These are phyloP conservation scores for Solanum paucissectum DNA, from an alignment of 257 asterid species.

Conservation along the genomic window DNA sequence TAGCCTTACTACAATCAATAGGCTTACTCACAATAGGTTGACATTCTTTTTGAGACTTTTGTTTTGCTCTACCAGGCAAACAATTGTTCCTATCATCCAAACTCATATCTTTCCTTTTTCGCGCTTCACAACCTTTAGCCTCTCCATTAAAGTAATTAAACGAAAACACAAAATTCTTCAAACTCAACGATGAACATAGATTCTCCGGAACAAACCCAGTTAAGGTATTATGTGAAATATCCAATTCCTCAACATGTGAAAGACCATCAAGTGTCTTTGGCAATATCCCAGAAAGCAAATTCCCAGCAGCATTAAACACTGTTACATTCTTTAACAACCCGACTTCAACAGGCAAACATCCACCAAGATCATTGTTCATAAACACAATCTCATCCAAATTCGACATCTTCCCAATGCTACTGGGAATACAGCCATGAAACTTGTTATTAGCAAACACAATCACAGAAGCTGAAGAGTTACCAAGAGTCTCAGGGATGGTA, in stretches of 20 bases:
- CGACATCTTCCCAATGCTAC: slow-evolving; percentile 19
- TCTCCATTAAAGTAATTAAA: slow-evolving; percentile 17
- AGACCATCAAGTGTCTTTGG: slow-evolving; percentile 16
- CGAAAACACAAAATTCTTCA: slow-evolving; percentile 11
- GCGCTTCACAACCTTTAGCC: slow-evolving; percentile 7
- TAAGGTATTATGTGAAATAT: slow-evolving; percentile 8
- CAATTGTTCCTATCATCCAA: slow-evolving; percentile 18
- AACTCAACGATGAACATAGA: slow-evolving; percentile 10
- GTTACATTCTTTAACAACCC: slow-evolving; percentile 6
- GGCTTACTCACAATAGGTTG: slow-evolving; percentile 13
- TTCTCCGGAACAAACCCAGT: slow-evolving; percentile 21
- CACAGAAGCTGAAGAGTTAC: slow-evolving; percentile 25
- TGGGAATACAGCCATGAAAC: slow-evolving; percentile 27
- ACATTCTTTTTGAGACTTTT: slow-evolving; percentile 16
- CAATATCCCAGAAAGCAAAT: slow-evolving; percentile 13
- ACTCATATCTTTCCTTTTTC: not conserved
- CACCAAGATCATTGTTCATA: not conserved
- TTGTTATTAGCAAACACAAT: slow-evolving; percentile 22
- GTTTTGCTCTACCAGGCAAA: slow-evolving; percentile 16
- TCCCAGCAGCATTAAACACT: slow-evolving; percentile 9
- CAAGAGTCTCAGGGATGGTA: slow-evolving; percentile 16
- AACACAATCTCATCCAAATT: slow-evolving; percentile 15
- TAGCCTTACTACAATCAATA: slow-evolving; percentile 16
- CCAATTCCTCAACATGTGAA: slow-evolving; percentile 10
- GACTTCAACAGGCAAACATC: slow-evolving; percentile 18